phyloP scores from a whole-genome alignment of 2,329 filamentous ascomycete genomes.

The Cladosporium halotolerans region DNA sequence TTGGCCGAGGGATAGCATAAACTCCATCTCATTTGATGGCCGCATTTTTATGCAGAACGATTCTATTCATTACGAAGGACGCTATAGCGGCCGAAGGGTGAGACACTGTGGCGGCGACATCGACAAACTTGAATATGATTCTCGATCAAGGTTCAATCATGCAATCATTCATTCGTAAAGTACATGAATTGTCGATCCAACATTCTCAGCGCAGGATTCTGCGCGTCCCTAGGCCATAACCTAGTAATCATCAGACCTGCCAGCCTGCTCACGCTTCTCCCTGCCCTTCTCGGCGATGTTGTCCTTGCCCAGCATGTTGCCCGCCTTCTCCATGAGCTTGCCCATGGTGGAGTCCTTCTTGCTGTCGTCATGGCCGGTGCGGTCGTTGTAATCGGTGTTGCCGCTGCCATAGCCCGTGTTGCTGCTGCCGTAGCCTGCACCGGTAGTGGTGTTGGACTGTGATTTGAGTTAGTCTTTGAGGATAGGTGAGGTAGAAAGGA shows the following conservation, averaged over 20 bases:
- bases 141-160: too few species aligned
- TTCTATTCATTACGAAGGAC: too few species aligned
- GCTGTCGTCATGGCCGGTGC: slow-evolving; percentile 7
- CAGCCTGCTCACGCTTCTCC: slow-evolving; percentile 42
- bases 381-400: slow-evolving; percentile 10
- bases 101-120: too few species aligned
- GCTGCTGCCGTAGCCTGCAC: slow-evolving; percentile 1
- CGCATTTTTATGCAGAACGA: too few species aligned
- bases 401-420: slow-evolving; percentile 1
- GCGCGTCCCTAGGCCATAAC: background rate
- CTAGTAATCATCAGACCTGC: slow-evolving; percentile 6
- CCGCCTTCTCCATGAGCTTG: slow-evolving; percentile 55
- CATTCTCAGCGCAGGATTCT: too few species aligned
- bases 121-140: too few species aligned
- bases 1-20: background rate
- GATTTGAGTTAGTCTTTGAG: too few species aligned
- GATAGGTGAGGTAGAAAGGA: too few species aligned
- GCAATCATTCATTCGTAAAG: too few species aligned
- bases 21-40: too few species aligned
- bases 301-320: slow-evolving; percentile 44
- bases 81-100: too few species aligned
- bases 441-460: background rate
- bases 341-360: slow-evolving; percentile 45
- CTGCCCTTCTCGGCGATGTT: slow-evolving; percentile 45
- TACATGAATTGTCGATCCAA: too few species aligned